Evolutionary conservation across 768 basidiomycete species (phyloP), one percentile per base, ranked within the genome.

Genomic region (Dacryopinax primogenitus): DNA sequence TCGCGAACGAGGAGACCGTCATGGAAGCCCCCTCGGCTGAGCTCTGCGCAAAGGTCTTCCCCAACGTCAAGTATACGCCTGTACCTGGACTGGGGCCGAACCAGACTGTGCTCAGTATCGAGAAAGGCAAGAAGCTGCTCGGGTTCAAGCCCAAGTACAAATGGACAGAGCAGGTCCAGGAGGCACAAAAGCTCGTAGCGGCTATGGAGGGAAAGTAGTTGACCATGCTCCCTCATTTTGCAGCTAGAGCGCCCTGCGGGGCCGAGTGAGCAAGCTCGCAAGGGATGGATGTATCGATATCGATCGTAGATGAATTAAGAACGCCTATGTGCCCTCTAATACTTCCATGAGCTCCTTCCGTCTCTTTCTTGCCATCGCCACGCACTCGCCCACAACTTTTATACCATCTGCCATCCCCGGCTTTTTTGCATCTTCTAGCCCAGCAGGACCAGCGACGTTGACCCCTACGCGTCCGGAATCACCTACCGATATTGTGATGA

Each of bases 401-500:
- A 63, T 69, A 33, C 36, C 69, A 70, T 76, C 76, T 39, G 70
- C 70, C n/a, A n/a, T n/a, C n/a, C n/a, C n/a, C n/a, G n/a, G n/a
- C n/a, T n/a, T n/a, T n/a, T n/a, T n/a, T n/a, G n/a, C n/a, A 33
- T 71, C 66, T 62, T 73, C 75, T 63, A 70, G 68, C 63, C 72
- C 70, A 66, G 77, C 77, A 13, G 82, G 73, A 9, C 85, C 84
- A n/a, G 82, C 73, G 68, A 87, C 84, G n/a, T 77, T 75, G 1
- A 83, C 76, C 0, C 80, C 79, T 15, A 84, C 72, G 6, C 78
- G 76, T 15, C 78, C 80, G 0, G 72, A 67, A 32, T 80, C 78
- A 66, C 84, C 83, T 3, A 90, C 67, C 0, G 86, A 76, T 34
- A 93, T 73, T 1, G 85, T 83, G 64, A 92, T 71, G 0, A 81